These are phyloP conservation scores for Euphorbia celastroides DNA, from an alignment of 441 rosid genomes.

Conservation along the genomic window DNA sequence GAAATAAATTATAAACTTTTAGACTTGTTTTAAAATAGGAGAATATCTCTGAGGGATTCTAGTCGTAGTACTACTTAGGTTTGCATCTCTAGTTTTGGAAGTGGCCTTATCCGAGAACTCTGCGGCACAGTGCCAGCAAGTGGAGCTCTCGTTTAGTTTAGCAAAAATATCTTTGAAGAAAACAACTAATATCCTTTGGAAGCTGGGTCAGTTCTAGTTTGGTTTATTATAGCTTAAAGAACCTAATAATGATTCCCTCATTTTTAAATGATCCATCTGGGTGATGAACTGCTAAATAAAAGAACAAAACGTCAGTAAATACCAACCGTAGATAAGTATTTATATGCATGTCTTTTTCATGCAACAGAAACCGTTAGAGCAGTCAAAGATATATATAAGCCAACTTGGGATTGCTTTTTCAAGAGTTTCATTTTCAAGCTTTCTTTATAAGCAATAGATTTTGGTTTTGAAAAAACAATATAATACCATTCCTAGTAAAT, in stretches of 20 bases:
- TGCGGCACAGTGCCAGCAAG: background rate
- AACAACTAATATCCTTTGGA: slow-evolving; percentile 9
- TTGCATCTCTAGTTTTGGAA: background rate
- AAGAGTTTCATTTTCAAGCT: no score
- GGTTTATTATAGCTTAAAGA: slow-evolving; percentile 15
- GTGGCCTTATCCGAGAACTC: no score
- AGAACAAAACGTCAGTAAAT: slow-evolving; percentile 24
- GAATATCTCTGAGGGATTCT: no score
- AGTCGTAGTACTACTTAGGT: background rate
- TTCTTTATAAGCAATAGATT: no score
- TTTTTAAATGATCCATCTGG: slow-evolving; percentile 6
- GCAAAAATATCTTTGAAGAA: slow-evolving; percentile 25
- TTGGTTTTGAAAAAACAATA: no score
- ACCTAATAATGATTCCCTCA: background rate
- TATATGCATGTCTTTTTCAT: background rate
- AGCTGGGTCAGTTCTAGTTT: slow-evolving; percentile 8
- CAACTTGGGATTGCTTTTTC: background rate
- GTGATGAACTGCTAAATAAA: slow-evolving; percentile 3
- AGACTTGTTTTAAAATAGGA: no score
- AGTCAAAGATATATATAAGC: background rate
- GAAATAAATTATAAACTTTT: background rate
- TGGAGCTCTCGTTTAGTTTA: background rate
- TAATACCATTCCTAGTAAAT: no score
- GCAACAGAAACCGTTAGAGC: background rate
- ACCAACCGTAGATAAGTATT: background rate